Conservation (phyloP, 768 basidiomycete species). For the Lentinula boryana region DNA sequence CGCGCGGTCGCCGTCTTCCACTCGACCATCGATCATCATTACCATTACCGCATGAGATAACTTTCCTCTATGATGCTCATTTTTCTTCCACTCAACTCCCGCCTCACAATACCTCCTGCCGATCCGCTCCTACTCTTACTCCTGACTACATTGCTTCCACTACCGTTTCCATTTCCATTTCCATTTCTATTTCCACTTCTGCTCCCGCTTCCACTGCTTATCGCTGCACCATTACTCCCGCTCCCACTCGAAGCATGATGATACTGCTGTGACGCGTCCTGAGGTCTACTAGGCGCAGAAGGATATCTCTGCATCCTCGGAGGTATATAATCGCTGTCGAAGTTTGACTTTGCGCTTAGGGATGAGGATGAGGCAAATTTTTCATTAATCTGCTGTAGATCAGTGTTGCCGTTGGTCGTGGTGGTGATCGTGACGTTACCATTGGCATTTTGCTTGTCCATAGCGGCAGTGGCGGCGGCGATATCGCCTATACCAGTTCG, state of each 20-base stretch:
- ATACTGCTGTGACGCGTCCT: neutral
- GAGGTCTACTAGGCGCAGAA: neutral
- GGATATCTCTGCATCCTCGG: neutral
- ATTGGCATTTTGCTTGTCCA: slow-evolving; percentile 29
- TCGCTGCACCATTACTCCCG: neutral
- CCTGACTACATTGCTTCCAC: neutral
- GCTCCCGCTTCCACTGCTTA: neutral
- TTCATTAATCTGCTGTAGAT: neutral
- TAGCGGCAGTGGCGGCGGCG: slow-evolving; percentile 66
- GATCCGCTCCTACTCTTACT: neutral
- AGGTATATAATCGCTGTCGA: neutral
- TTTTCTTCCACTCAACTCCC: neutral
- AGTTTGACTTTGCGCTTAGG: neutral
- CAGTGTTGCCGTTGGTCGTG: too few relatives aligned
- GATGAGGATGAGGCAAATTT: neutral
- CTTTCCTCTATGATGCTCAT: neutral
- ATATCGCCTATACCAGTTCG: slow-evolving; percentile 89
- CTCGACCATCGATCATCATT: neutral
- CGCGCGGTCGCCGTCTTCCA: too few relatives aligned
- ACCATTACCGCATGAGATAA: neutral
- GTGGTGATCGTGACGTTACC: neutral
- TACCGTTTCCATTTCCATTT: neutral
- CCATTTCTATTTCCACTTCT: neutral
- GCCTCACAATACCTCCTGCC: neutral
- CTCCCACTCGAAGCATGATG: neutral